phyloP scores from a whole-genome alignment of 176 grass and related monocot genomes.

The Pontederia crassipes region DNA sequence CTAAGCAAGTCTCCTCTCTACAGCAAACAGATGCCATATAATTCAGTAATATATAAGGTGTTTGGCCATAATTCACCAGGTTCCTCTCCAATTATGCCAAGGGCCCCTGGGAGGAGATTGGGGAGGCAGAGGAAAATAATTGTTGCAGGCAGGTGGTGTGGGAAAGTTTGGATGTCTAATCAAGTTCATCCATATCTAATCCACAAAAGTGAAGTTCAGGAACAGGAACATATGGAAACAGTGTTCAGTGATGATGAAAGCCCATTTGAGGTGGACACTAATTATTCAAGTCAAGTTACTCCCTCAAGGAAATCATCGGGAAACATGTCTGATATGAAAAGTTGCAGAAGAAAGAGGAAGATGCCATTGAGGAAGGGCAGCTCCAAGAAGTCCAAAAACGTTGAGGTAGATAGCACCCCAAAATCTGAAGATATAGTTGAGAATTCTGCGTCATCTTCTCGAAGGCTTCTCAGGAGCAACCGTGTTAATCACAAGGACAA shows the following conservation, averaged over 20 bases:
- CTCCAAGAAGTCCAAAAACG: constrained; percentile 25
- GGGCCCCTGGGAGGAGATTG: constrained; percentile 33
- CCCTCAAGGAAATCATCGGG: constrained; percentile 20
- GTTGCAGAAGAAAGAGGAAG: constrained; percentile 29
- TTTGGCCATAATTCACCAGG: constrained; percentile 46
- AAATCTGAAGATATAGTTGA: constrained; percentile 22
- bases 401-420: constrained; percentile 7
- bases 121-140: constrained; percentile 53
- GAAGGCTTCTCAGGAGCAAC: constrained; percentile 38
- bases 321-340: constrained; percentile 13
- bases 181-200: constrained; percentile 76
- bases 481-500: not conserved
- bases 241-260: constrained; percentile 20
- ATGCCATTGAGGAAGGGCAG: constrained; percentile 27
- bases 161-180: constrained; percentile 75
- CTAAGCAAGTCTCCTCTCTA: constrained; percentile 79
- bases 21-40: constrained; percentile 83
- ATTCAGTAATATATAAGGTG: constrained; percentile 68
- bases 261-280: constrained; percentile 8
- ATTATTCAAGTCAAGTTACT: constrained; percentile 28
- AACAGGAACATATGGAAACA: constrained; percentile 26
- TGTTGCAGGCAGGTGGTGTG: constrained; percentile 72
- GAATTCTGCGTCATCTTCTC: constrained; percentile 13
- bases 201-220: constrained; percentile 30
- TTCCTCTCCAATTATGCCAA: constrained; percentile 36